A percentile compares a stretch with the other conserved stretches of the same genome.
phyloP scores from a whole-genome alignment of 2,329 filamentous ascomycete species.

The Verticillium albo-atrum region DNA sequence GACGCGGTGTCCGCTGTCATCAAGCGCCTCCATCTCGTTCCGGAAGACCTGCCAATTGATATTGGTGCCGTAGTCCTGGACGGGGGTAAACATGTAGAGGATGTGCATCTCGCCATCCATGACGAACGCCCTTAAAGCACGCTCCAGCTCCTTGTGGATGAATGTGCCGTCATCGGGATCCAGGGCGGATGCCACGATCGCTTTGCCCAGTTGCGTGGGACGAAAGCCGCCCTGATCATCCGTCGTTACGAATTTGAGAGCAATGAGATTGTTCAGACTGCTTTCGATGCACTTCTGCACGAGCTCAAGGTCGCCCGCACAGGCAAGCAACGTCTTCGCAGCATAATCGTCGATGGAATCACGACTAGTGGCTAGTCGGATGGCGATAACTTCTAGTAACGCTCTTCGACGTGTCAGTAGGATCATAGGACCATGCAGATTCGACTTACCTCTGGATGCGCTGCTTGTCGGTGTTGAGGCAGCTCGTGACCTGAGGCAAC shows the following conservation, averaged over 20 bases:
- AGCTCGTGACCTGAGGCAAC: slow-evolving; percentile 65
- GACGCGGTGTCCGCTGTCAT: slow-evolving; percentile 68
- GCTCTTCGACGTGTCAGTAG: slow-evolving; percentile 42
- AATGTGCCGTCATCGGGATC: slow-evolving; percentile 73
- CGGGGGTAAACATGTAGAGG: slow-evolving; percentile 71
- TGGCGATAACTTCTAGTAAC: slow-evolving; percentile 65
- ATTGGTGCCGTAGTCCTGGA: slow-evolving; percentile 50
- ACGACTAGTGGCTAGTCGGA: slow-evolving; percentile 60
- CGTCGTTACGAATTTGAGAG: slow-evolving; percentile 48
- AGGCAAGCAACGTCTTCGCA: slow-evolving; percentile 60
- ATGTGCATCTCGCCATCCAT: slow-evolving; percentile 80
- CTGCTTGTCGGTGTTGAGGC: slow-evolving; percentile 60
- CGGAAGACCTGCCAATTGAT: slow-evolving; percentile 72
- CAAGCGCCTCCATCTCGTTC: slow-evolving; percentile 64
- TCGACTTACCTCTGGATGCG: slow-evolving; percentile 58
- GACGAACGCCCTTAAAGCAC: slow-evolving; percentile 67
- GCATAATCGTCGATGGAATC: slow-evolving; percentile 66
- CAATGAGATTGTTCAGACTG: slow-evolving; percentile 54
- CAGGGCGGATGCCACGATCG: slow-evolving; percentile 68
- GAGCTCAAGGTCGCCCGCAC: slow-evolving; percentile 45
- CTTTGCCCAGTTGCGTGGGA: slow-evolving; percentile 63
- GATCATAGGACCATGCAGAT: no score
- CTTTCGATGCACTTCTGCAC: slow-evolving; percentile 51
- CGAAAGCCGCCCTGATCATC: slow-evolving; percentile 48
- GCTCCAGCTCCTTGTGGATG: slow-evolving; percentile 62